These are phyloP conservation scores for Aspergillus alliaceus DNA, from an alignment of 2,329 filamentous ascomycete genomes.

Conservation along the genomic window DNA sequence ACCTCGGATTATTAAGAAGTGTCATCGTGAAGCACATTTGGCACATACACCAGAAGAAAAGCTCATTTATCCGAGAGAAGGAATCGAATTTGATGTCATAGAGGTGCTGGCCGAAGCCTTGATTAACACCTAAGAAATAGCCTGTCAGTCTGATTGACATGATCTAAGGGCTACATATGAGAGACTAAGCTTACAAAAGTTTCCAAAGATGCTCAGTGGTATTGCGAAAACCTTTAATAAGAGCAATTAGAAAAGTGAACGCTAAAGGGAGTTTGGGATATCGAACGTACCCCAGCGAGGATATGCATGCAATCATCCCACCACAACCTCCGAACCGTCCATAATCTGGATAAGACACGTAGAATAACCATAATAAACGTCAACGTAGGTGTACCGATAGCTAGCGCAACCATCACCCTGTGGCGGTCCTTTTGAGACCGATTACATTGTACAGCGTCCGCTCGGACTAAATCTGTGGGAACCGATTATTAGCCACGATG, in stretches of 20 bases:
- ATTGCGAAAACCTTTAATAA: background rate
- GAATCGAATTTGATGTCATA: background rate
- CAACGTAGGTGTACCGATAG: background rate
- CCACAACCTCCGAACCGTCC: background rate
- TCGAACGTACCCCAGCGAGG: background rate
- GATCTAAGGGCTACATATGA: background rate
- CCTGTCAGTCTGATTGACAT: background rate
- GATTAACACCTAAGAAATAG: too few species aligned
- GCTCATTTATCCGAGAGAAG: background rate
- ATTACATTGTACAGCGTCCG: background rate
- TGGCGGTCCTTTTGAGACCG: background rate
- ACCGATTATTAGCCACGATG: background rate
- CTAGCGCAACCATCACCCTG: background rate
- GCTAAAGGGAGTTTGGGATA: background rate
- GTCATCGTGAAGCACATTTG: background rate
- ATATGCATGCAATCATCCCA: slow-evolving; percentile 3
- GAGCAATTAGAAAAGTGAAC: background rate
- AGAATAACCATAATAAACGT: background rate
- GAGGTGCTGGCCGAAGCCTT: background rate
- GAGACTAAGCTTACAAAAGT: background rate
- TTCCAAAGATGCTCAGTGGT: background rate
- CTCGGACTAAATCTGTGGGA: background rate
- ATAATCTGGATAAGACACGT: background rate
- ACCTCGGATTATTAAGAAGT: background rate
- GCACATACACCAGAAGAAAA: background rate